Evolutionary conservation across 495 filamentous ascomycete species (phyloP).

Genomic region (Podospora pseudoanserina): DNA sequence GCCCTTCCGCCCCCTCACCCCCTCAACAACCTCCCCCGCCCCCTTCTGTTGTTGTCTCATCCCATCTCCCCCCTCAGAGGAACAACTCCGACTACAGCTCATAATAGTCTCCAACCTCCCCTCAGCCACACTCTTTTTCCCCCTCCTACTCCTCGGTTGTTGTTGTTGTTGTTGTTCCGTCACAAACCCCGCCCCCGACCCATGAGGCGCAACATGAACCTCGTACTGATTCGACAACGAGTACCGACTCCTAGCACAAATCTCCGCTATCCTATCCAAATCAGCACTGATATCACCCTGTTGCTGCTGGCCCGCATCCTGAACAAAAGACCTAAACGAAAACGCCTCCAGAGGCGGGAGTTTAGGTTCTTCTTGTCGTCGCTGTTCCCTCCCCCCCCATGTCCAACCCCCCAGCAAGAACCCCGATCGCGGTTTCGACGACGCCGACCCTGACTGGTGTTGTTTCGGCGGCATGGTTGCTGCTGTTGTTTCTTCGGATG

Average conservation of each 20-base stretch:
- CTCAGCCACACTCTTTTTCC: conserved; percentile 40
- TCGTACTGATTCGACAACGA: conserved; percentile 58
- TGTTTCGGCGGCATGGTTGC: too few species aligned
- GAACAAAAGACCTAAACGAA: conserved; percentile 54
- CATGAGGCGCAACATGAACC: conserved; percentile 55
- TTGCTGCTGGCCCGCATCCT: neutral
- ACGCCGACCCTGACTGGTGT: too few species aligned
- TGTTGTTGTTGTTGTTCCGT: conserved; percentile 13
- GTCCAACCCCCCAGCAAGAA: too few species aligned
- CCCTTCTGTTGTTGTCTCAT: conserved; percentile 44
- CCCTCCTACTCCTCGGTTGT: conserved; percentile 17
- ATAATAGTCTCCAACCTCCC: conserved; percentile 57
- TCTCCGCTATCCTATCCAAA: conserved; percentile 56
- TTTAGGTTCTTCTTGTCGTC: conserved; percentile 27
- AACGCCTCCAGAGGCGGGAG: conserved; percentile 56
- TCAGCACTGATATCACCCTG: conserved; percentile 42
- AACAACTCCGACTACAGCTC: conserved; percentile 48
- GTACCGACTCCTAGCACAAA: conserved; percentile 53
- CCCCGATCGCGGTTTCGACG: too few species aligned
- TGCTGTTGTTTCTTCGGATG: too few species aligned
- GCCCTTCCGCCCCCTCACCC: conserved; percentile 45
- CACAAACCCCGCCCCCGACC: conserved; percentile 42
- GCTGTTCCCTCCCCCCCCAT: conserved; percentile 8
- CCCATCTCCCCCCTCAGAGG: conserved; percentile 44
- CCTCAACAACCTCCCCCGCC: conserved; percentile 47